Evolutionary conservation across 208 protist species (phyloP), one percentile per base, ranked within the genome.

Genomic region (Phytomonas sp.): DNA sequence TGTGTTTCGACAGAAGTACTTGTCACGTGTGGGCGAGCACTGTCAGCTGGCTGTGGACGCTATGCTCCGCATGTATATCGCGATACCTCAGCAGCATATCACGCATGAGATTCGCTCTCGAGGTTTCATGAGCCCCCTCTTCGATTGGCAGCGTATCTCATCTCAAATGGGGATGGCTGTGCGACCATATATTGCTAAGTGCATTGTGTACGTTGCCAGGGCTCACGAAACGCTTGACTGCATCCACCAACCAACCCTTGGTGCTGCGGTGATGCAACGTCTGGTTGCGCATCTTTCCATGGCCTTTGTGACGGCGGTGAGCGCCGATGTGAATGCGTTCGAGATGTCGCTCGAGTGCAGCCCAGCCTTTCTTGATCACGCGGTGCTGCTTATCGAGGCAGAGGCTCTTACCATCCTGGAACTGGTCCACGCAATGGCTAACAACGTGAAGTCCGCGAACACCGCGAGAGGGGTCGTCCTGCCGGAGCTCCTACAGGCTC

Each of bases 141-240:
- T 93, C 43, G 90, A 96, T 71, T 96, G 90, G 88, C 90, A 96
- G 70, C 85, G 90, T 2, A 75, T 87, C 20, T 87, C 87, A 11
- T 69, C 72, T 2, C 80, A 82, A 33, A 84, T 79, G 1, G 77
- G 82, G 36, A 79, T 73, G 59, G 75, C 82, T n/a, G 87, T 96
- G 46, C 86, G 91, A 9, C 81, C 88, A 40, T 96, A 96, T 77
- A 73, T 96, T 33, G 75, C 78, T 2, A 82, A 91, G 62, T 83
- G 82, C 68, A 69, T 96, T 59, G 75, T 83, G 13, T 77, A 76
- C 77, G 87, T 94, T 68, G 91, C 88, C 2, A 72, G 78, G 13
- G 86, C 87, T 0, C 80, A 85, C 59, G 88, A 96, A 74, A 74
- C 78, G 13, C 76, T 96, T 33, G 78, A 91, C 70, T 74, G 69